Evolutionary conservation across 768 basidiomycete genomes (phyloP), one percentile per base, ranked within the genome.

Genomic region (Lactarius psammicola): DNA sequence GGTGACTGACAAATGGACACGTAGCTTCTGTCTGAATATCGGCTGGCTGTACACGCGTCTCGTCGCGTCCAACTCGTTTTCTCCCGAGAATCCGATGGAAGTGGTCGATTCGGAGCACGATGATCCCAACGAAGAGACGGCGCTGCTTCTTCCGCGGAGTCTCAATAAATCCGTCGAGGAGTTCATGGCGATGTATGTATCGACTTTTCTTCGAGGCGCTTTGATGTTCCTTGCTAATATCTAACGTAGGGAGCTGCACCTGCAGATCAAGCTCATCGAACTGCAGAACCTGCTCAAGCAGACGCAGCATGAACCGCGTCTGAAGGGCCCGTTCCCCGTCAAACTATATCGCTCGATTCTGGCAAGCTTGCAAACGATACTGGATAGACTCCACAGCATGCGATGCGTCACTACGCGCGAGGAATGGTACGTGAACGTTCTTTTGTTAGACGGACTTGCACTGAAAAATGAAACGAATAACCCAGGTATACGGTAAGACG

Each of bases 251-350:
- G 97, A 98, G 74, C 80, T 98, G 11, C 94, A 97, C 74, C 80
- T 98, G 13, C 97, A 98, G 72, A 88, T 92, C 72, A 90, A 94
- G 73, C 78, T 99, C 53, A 91, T 95, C 46, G 86, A 92, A 73
- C 79, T 98, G 10, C 89, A 94, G 71, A 87, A 83, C 1, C 77
- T 98, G n/a, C 80, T 99, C 51, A 85, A 86, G 11, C 92, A 98
- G 71, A 90, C 97, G 0, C 88, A 89, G 68, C 89, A 95, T 72
- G 97, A 99, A 72, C 95, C 95, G 7, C 88, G 97, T 34, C 75
- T 98, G 64, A 99, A 98, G 74, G 97, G 97, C 0, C 94, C 95
- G 0, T 98, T 98, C 77, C 96, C 96, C 2, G 85, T 92, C 18
- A 76, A 84, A 56, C 78, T 95, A 10, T 99, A 98, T 72, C 87